Base-by-base conservation (phyloP, 2,329 filamentous ascomycete genomes). In the Stagonosporopsis vannaccii region DNA sequence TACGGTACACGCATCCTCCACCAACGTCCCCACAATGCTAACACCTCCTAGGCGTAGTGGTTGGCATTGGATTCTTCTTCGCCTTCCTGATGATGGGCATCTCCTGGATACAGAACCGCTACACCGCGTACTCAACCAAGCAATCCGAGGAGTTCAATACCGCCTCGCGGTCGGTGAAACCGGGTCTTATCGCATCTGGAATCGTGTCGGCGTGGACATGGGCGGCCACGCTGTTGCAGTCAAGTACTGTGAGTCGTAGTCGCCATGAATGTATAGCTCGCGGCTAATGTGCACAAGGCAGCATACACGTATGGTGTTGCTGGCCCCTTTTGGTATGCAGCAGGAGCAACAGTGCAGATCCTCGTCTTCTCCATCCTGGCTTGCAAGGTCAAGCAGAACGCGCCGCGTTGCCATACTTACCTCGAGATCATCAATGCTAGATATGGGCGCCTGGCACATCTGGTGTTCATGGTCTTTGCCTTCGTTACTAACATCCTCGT, bases 151-250 rank as follows among this genome's bases (percentile, higher is more conserved):
- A 81, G 58, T 82, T 81, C 74, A 80, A 79, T 64, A 81, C 79
- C 1, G 80, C 80, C 0, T 79, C 76, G 4, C 69, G 77, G 35
- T 74, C 69, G 35, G 75, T 80, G 36, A 79, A 78, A 48, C 77
- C 80, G 1, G 79, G 80, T 6, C 74, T 82, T 5, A 80, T 81
- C 44, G 78, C 78, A 4, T 77, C 76, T 6, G 79, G 78, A 4
- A 79, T 82, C 49, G 80, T 82, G 12, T 79, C 76, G 4, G 79
- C 80, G 2, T 82, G 80, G 80, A 82, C 80, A 4, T 82, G 79
- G 79, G 76, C 77, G 17, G 77, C 80, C 6, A 82, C 81, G 11
- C 48, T 75, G 9, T 57, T 71, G 8, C 64, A 71, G 40, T 66
- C 62, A 12, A 63, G 59, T 7, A 71, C 65, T 11, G 68, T 74